These are phyloP conservation scores for Macrolepiota albuminosa DNA, from an alignment of 768 basidiomycete species.

Conservation along the genomic window DNA sequence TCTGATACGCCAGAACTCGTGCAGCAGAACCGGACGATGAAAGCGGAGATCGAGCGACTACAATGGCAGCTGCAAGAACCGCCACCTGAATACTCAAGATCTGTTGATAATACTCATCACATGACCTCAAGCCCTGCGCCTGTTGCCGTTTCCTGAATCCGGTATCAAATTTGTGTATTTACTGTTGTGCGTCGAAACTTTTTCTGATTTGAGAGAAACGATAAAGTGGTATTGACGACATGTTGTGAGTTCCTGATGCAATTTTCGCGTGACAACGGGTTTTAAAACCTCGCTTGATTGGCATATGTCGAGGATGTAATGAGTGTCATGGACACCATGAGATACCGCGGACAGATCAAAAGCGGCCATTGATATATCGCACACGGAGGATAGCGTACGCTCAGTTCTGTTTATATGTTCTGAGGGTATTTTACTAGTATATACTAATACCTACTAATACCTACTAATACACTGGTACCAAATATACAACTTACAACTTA, in stretches of 20 bases:
- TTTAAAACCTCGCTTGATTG: too few relatives aligned
- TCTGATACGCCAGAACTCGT: background rate
- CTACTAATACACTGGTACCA: too few relatives aligned
- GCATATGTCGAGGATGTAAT: too few relatives aligned
- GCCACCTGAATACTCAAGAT: constrained; percentile 13
- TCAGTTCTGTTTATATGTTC: too few relatives aligned
- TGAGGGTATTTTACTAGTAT: too few relatives aligned
- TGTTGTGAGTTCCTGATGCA: background rate
- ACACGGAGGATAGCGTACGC: too few relatives aligned
- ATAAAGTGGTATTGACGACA: background rate
- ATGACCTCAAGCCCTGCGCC: background rate
- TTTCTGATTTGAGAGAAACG: background rate
- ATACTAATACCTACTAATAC: too few relatives aligned
- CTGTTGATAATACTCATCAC: background rate
- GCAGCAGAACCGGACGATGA: constrained; percentile 9
- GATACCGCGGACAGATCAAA: too few relatives aligned
- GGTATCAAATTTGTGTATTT: background rate
- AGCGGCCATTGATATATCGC: too few relatives aligned
- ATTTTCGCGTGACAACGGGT: too few relatives aligned
- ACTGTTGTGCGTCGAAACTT: background rate
- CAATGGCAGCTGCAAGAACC: constrained; percentile 12
- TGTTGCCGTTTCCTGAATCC: background rate
- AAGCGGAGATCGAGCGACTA: constrained; percentile 9
- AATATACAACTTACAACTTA: too few relatives aligned
- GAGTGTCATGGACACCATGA: too few relatives aligned